Evolutionary conservation across 2,329 filamentous ascomycete species (phyloP).

Genomic region (Alternaria viburni): DNA sequence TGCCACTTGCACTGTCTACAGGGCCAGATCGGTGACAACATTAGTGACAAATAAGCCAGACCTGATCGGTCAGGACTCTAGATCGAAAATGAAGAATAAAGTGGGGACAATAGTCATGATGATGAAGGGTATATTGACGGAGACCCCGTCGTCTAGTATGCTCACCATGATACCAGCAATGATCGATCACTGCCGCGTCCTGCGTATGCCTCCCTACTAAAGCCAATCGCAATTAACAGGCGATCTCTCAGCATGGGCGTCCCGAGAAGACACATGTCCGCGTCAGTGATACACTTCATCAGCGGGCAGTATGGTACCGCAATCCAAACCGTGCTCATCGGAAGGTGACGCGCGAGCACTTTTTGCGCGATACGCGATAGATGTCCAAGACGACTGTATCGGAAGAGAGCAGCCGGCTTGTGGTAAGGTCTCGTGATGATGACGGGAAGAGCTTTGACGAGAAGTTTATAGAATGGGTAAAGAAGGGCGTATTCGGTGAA

Average conservation of each 20-base stretch:
- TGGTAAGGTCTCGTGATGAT: not conserved
- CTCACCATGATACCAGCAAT: not conserved
- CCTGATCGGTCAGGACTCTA: not conserved
- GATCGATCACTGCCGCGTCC: not conserved
- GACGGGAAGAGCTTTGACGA: not conserved
- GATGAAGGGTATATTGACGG: not conserved
- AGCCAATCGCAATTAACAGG: constrained; percentile 18
- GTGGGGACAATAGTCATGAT: not conserved
- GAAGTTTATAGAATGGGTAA: not conserved
- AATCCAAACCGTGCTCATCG: constrained; percentile 30
- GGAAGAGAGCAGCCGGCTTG: constrained; percentile 22
- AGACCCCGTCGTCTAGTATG: not conserved
- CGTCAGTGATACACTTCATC: not conserved
- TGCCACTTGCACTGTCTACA: not conserved
- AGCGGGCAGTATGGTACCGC: constrained; percentile 13
- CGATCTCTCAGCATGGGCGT: constrained; percentile 18
- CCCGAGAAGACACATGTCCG: constrained; percentile 15
- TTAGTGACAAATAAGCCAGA: not conserved
- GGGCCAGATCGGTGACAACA: not conserved
- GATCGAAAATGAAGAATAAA: not conserved
- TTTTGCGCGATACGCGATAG: constrained; percentile 37
- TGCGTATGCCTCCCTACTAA: constrained; percentile 11
- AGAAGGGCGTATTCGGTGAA: not conserved
- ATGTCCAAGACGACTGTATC: constrained; percentile 36
- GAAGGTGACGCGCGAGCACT: constrained; percentile 33